Base-by-base conservation (phyloP, 176 grass and related monocot species). In the Rhynchospora tenuis region DNA sequence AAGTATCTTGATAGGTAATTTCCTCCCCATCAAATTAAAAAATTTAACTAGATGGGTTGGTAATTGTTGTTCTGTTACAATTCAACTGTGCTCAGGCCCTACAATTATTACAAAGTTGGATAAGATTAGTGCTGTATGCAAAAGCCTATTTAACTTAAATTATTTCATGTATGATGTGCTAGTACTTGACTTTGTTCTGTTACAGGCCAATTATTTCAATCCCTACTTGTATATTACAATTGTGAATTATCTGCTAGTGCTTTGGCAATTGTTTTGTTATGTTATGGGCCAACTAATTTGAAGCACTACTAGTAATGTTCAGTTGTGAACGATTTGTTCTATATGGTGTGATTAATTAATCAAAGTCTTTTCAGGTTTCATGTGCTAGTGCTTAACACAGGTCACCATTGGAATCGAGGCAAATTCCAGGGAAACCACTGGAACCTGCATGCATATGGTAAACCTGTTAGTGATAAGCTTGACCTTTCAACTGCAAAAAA, bases 331-430 rank as follows among this genome's bases (percentile, higher is more conserved):
- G 10, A 52, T 19, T 27, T 6, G 15, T 64, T 7, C 58, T 66
- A 51, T 66, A 42, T 2, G n/a, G 6, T 11, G 23, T 52, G 45
- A 20, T 8, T 65, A 66, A 82, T 65, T 64, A 64, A 82, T 20
- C 7, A 66, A 26, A 8, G n/a, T 7, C 51, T 46, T 82, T 82
- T 63, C 62, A 82, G 79, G 82, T 93, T 95, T 85, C 87, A 99
- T 86, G 88, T 93, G 52, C 85, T 99, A 29, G 89, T 99, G 54
- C 88, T 99, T 31, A 99, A 99, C 89, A 99, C 96, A 5, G 96
- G 96, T 28, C 96, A 99, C 86, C 96, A 99, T 63, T 99, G 96
- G 96, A 99, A 99, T 64, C 94, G 96, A 89, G 93, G 91, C 19
- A 99, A 99, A 87, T 99, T 99, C 72, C 84, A 42, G 61, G 91